Conservation (phyloP, 768 basidiomycete species). For the Hericium coralloides region DNA sequence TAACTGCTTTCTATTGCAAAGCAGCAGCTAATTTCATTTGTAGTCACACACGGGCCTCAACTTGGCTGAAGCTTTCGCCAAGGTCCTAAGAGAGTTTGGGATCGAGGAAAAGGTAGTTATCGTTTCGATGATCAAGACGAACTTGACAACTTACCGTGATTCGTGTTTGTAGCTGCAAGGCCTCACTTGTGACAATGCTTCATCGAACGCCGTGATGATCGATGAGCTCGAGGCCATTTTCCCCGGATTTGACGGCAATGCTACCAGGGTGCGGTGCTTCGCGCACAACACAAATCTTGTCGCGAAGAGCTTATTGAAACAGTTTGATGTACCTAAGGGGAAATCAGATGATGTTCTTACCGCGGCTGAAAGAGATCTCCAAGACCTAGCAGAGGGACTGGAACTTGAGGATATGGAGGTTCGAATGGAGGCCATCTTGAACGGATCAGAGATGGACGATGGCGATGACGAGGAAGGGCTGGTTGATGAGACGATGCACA, state of each 20-base stretch:
- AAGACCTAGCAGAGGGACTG: no score
- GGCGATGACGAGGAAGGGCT: no score
- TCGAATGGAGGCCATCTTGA: no score
- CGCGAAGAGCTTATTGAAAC: constrained; percentile 22
- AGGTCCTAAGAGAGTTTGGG: constrained; percentile 19
- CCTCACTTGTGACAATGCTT: constrained; percentile 29
- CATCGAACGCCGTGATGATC: constrained; percentile 27
- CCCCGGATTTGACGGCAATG: constrained; percentile 12
- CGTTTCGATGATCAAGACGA: background rate
- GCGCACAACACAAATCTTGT: constrained; percentile 29
- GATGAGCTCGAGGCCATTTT: constrained; percentile 18
- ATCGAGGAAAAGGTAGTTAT: constrained; percentile 16
- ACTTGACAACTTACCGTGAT: constrained; percentile 16
- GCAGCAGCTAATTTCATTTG: background rate
- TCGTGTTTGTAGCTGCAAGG: no score
- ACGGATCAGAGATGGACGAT: no score
- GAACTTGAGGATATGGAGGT: no score
- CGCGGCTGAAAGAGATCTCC: no score
- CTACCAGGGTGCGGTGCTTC: constrained; percentile 27
- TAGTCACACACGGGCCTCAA: constrained; percentile 24
- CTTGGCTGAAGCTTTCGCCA: constrained; percentile 17
- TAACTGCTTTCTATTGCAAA: background rate
- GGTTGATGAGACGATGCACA: no score
- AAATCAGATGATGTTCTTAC: no score
- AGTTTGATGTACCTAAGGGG: constrained; percentile 25